These are phyloP conservation scores for Diutina catenulata DNA, from an alignment of 1,139 yeast genomes.

Conservation along the genomic window DNA sequence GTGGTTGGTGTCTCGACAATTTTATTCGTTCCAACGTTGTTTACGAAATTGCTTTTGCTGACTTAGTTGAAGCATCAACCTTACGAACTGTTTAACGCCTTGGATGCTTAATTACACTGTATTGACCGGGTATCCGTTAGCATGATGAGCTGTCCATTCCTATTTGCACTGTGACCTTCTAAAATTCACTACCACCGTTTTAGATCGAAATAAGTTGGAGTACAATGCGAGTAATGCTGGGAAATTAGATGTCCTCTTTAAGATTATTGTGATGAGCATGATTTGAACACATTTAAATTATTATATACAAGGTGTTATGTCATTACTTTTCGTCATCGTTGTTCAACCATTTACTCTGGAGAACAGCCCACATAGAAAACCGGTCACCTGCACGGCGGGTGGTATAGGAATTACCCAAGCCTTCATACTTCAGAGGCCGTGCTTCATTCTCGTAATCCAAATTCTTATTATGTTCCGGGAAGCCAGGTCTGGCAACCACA, in stretches of 20 bases:
- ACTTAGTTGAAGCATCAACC: conserved; percentile 13
- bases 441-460: conserved; percentile 13
- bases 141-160: not conserved
- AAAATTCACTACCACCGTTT: no score
- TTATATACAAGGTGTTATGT: not conserved
- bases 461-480: conserved; percentile 20
- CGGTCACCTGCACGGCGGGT: conserved; percentile 10
- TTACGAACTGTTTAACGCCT: no score
- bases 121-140: not conserved
- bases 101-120: not conserved
- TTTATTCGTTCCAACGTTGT: conserved; percentile 27
- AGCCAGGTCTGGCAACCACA: conserved; percentile 23
- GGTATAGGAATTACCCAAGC: not conserved
- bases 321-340: conserved; percentile 3
- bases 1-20: conserved; percentile 36
- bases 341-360: conserved; percentile 14
- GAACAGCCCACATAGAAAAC: conserved; percentile 22
- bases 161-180: no score
- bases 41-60: conserved; percentile 32
- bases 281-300: no score
- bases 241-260: not conserved
- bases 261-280: not conserved
- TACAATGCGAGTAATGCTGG: no score
- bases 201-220: no score
- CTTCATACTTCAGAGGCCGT: conserved; percentile 1